Percentiles rank a stretch among this genome's conserved stretches.
phyloP scores from a whole-genome alignment of 2,329 filamentous ascomycete genomes.

The Ophiostoma pallidulum region DNA sequence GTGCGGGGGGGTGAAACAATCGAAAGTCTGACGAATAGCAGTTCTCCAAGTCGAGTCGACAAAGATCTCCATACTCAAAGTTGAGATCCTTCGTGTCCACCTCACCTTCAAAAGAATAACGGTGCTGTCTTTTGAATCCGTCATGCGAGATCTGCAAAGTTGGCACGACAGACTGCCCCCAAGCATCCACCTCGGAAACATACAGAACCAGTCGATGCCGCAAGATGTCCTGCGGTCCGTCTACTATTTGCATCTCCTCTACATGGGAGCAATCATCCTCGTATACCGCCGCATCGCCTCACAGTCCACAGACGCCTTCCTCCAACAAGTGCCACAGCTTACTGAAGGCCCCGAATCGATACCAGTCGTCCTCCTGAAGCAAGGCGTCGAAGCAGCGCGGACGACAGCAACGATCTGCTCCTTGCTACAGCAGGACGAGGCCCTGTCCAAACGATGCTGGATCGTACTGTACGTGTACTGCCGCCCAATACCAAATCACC shows the following conservation, averaged over 20 bases:
- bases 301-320: constrained; percentile 16
- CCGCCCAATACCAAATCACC: not conserved
- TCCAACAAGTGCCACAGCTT: not conserved
- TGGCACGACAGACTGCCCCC: constrained; percentile 23
- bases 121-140: constrained; percentile 19
- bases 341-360: constrained; percentile 3
- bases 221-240: constrained; percentile 18
- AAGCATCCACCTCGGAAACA: constrained; percentile 18
- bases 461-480: constrained; percentile 21
- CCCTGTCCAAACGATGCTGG: constrained; percentile 22
- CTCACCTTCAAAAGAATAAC: constrained; percentile 22
- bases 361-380: constrained; percentile 7
- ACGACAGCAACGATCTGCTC: constrained; percentile 20
- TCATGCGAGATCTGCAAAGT: constrained; percentile 21
- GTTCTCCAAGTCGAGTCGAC: constrained; percentile 23
- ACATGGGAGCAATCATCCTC: constrained; percentile 24
- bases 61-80: constrained; percentile 23
- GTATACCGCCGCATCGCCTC: constrained; percentile 24
- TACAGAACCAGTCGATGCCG: constrained; percentile 3
- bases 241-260: constrained; percentile 25
- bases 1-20: no score
- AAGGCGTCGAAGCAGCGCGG: constrained; percentile 22
- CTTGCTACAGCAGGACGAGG: constrained; percentile 17
- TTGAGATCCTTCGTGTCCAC: constrained; percentile 23
- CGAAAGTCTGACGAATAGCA: no score